Evolutionary conservation across 306 rosid genomes (phyloP), one percentile per base, ranked within the genome.

Genomic region (Castanopsis chinensis): DNA sequence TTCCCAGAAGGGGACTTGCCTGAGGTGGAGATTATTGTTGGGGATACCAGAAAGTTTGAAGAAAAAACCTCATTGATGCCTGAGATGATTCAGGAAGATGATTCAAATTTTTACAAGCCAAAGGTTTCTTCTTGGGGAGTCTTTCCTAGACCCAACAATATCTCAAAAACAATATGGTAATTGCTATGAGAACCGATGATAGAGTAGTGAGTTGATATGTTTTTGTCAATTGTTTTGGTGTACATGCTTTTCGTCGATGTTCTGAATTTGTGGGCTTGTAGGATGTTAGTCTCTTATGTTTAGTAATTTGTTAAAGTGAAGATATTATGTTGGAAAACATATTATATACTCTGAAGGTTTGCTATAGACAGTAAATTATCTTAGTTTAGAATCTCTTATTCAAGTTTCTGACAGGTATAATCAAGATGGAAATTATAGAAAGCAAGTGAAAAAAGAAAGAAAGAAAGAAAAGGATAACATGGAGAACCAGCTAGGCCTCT

Each of bases 111-210:
- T 32, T 92, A 94, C 90, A 90, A 92, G 90, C 97, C 97, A 32
- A 91, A 87, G 85, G 97, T 92, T 82, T 91, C 98, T 67, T 85
- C 97, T 3, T 91, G 98, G 98, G 97, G 97, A 78, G 94, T 89
- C 80, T 94, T 94, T 90, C 98, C 98, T 53, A 89, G 98, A 77
- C 98, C 98, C 4, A 75, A 77, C 85, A 83, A 94, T 78, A 94
- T 94, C 79, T 94, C 98, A 5, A 92, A 89, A 84, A 88, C 93
- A 81, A 97, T 94, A 88, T 78, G 88, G 18, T 71, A 18, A 79
- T 77, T 68, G 2, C 10, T 37, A 45, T 56, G 27, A 37, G 23
- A 21, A 14, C 14, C 58, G 76, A 49, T 79, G 70, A 49, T 82
- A 59, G 55, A 45, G 6, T 33, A 52, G 69, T n/a, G 35, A 78